Conservation (phyloP, 176 grass and related monocot genomes). For the Eleusine coracana region DNA sequence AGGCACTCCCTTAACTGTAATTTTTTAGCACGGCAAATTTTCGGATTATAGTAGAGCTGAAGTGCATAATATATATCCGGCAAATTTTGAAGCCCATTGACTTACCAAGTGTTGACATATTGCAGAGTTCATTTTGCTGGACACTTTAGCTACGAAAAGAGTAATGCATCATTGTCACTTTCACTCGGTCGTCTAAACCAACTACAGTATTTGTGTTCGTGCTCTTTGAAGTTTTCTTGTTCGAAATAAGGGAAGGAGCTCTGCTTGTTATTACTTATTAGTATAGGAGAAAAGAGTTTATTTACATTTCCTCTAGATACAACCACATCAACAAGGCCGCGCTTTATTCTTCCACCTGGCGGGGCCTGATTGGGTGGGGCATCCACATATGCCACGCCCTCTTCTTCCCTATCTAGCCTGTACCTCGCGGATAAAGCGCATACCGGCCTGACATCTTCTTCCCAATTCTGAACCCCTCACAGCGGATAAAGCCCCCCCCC, state of each 20-base stretch:
- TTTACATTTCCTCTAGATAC: too few relatives aligned
- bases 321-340: not conserved
- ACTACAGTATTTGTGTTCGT: not conserved
- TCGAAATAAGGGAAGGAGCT: too few relatives aligned
- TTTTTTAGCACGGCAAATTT: too few relatives aligned
- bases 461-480: constrained; percentile 32
- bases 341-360: constrained; percentile 26
- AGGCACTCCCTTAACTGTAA: too few relatives aligned
- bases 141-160: not conserved
- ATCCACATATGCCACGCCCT: constrained; percentile 13
- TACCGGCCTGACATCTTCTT: constrained; percentile 14
- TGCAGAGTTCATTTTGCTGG: not conserved
- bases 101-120: not conserved
- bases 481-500: constrained; percentile 25
- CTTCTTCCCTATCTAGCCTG: constrained; percentile 9
- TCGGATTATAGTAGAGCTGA: too few relatives aligned
- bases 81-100: not conserved
- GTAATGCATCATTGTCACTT: too few relatives aligned
- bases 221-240: not conserved
- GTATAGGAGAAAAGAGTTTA: too few relatives aligned
- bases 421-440: constrained; percentile 31
- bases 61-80: not conserved
- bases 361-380: constrained; percentile 15
- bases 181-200: not conserved
- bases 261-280: too few relatives aligned